Conservation (phyloP, 1,284 basidiomycete species). For the Cryptococcus wingfieldii region DNA sequence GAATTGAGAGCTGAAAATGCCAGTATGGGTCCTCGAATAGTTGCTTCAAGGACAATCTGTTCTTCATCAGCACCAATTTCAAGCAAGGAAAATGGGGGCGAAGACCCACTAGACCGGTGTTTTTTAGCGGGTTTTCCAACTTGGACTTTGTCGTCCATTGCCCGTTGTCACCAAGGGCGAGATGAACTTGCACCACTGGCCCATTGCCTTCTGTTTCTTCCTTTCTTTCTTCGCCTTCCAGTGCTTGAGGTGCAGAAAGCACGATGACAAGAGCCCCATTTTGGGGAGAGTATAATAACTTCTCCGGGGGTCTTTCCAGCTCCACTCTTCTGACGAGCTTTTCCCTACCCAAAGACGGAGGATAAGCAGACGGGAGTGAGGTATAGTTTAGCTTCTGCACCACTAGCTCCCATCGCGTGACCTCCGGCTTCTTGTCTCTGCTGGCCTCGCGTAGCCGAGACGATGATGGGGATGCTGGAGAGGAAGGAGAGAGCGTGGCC, state of each 20-base stretch:
- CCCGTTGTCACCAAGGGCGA: background rate
- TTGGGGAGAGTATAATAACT: slow-evolving; percentile 2
- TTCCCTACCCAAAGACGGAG: slow-evolving; percentile 3
- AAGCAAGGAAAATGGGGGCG: background rate
- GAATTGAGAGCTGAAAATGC: too few relatives aligned
- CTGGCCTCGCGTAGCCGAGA: too few relatives aligned
- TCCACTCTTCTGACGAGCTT: background rate
- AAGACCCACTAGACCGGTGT: background rate
- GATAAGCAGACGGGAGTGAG: slow-evolving; percentile 10
- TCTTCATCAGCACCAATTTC: background rate
- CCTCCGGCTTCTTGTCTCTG: background rate
- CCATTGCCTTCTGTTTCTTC: background rate
- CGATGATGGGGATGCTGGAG: background rate
- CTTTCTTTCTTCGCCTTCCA: too few relatives aligned
- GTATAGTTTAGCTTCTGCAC: slow-evolving; percentile 14
- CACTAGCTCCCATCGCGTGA: slow-evolving; percentile 7
- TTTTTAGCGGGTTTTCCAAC: background rate
- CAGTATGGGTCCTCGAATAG: too few relatives aligned
- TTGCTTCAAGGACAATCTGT: too few relatives aligned
- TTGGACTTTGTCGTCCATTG: background rate
- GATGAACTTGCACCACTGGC: background rate
- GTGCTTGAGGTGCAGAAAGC: background rate
- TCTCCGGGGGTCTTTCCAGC: background rate
- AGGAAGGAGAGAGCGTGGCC: slow-evolving; percentile 6
- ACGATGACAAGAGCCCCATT: slow-evolving; percentile 3